Conservation (phyloP, 139 green algal genomes). For the Chlamydomonas sp. region DNA sequence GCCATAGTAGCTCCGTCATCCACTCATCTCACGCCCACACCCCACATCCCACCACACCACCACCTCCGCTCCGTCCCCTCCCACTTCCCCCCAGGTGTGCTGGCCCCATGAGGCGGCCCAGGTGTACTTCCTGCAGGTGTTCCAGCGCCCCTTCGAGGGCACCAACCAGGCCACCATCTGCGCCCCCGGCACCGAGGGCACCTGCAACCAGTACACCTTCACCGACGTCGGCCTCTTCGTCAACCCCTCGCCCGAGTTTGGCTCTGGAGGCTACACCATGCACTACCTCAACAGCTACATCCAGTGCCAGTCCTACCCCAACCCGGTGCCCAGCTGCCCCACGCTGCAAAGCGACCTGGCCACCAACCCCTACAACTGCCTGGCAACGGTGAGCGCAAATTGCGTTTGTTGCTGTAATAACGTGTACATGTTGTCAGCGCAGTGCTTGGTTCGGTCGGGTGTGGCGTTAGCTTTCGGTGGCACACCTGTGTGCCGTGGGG, state of each 20-base stretch:
- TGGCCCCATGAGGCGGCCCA: conserved; percentile 6
- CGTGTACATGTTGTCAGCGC: no score
- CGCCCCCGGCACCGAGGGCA: not conserved
- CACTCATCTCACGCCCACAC: no score
- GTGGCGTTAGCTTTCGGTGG: no score
- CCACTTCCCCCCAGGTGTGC: not conserved
- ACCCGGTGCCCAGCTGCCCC: conserved; percentile 13
- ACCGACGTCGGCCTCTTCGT: not conserved
- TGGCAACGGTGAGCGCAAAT: not conserved
- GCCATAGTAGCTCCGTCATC: no score
- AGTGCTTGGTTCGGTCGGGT: no score
- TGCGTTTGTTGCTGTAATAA: no score
- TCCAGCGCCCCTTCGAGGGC: not conserved
- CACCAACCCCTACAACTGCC: conserved; percentile 9
- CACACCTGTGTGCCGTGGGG: no score
- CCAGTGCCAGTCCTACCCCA: conserved; percentile 13
- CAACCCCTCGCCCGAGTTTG: conserved; percentile 26
- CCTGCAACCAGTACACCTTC: conserved; percentile 27
- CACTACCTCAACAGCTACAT: conserved; percentile 20
- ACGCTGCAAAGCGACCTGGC: conserved; percentile 7
- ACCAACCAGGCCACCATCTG: not conserved
- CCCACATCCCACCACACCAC: no score
- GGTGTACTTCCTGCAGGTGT: conserved; percentile 21
- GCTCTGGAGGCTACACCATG: conserved; percentile 20
- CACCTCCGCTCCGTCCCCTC: no score